Evolutionary conservation across 2,329 filamentous ascomycete species (phyloP), one percentile per base, ranked within the genome.

Genomic region (Hymenotorrendiella dingleyae): DNA sequence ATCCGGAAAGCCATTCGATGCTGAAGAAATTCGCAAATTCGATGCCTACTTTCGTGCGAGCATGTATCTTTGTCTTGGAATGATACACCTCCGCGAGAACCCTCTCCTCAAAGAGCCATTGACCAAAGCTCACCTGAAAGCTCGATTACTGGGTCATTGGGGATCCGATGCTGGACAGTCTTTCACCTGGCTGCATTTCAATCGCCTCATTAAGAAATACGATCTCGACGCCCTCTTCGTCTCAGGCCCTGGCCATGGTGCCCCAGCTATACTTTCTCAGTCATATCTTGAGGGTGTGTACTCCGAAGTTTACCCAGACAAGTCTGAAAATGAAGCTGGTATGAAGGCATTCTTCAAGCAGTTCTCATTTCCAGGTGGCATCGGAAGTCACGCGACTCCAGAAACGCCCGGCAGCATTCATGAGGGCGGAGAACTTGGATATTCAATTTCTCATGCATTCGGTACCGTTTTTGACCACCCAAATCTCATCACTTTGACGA

Each of bases 101-200:
- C 81, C 84, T 11, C 72, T 90, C 10, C 76, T 90, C 32, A 73
- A 73, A 46, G 77, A 87, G 53, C 81, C 82, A 1, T 71, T 87
- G 50, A 77, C 77, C 53, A 67, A 75, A 23, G 78, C 43, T 37
- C 86, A 89, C 58, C 70, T 89, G 66, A 90, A 90, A 66, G 71
- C 75, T 46, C 78, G 85, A 51, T 69, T 89, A 7, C 70, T 90
- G 2, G 85, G 85, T 28, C 85, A 90, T 60, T 90, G 86, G 72
- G 85, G 85, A 41, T 86, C 82, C 3, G 84, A 85, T 37, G 80
- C 85, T n/a, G 85, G 84, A 11, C 85, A 89, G 63, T 80, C 83
- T 45, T 89, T 90, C 64, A 85, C 83, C 24, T 89, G 81, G 63
- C 85, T 88, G 68, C 84, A 89, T 66, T 84, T 87, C 72, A 89